These are phyloP conservation scores for Marsdenia floribunda DNA, from an alignment of 257 asterid species.

Conservation along the genomic window DNA sequence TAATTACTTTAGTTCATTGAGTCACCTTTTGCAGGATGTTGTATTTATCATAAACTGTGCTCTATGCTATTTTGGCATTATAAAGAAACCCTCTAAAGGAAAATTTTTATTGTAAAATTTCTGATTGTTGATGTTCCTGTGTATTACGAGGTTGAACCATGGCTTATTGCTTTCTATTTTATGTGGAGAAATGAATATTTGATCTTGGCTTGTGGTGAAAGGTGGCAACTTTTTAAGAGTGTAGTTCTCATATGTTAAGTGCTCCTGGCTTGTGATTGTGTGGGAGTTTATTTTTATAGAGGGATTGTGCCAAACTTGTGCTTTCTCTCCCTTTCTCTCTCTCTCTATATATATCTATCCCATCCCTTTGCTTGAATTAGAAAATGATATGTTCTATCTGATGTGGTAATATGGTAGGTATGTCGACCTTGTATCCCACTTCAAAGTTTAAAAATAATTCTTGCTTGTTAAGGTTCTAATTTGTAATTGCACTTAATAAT, in stretches of 20 bases:
- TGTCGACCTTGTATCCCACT: slow-evolving; percentile 11
- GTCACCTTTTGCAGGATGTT: too few relatives aligned
- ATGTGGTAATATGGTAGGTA: slow-evolving; percentile 2
- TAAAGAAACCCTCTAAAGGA: not conserved
- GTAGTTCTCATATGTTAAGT: not conserved
- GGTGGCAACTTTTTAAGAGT: not conserved
- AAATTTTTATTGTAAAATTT: not conserved
- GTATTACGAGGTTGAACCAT: not conserved
- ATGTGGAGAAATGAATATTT: not conserved
- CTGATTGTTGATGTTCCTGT: not conserved
- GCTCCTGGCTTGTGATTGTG: not conserved
- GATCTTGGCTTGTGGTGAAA: not conserved
- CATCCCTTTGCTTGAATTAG: not conserved
- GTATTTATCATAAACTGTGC: not conserved
- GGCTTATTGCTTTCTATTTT: not conserved
- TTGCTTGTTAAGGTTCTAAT: slow-evolving; percentile 21
- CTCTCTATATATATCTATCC: too few relatives aligned
- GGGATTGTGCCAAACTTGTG: not conserved
- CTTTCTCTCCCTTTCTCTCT: not conserved
- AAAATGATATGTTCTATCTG: not conserved
- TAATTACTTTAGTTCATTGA: not conserved
- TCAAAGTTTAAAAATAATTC: slow-evolving; percentile 10
- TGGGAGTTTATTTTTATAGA: not conserved
- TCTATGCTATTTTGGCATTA: not conserved
- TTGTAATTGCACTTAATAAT: slow-evolving; percentile 32